Percentiles rank a stretch among this genome's conserved stretches.
Evolutionary conservation across 352 stramenopile species (phyloP).

Genomic region (Phytophthora hybrid): DNA sequence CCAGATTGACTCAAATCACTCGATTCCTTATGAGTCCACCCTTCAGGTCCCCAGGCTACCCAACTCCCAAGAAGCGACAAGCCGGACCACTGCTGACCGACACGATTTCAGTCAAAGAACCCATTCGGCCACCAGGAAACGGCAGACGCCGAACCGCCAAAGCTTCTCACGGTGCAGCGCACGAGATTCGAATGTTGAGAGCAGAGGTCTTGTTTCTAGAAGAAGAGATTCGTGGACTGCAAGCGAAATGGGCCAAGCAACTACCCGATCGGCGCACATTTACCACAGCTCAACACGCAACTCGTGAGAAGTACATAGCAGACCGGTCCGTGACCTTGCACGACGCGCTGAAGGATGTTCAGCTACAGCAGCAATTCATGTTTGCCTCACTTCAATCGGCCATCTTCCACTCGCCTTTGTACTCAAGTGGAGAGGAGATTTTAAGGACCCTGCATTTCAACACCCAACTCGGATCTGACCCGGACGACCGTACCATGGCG

Average conservation of each 20-base stretch:
- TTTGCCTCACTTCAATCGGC: slow-evolving; percentile 27
- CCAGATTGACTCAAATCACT: not conserved
- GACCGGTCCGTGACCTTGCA: slow-evolving; percentile 2
- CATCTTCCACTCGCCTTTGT: slow-evolving; percentile 22
- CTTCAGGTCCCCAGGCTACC: not conserved
- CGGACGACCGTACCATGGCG: not conserved
- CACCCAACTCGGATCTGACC: slow-evolving; percentile 11
- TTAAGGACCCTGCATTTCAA: slow-evolving; percentile 24
- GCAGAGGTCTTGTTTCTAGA: slow-evolving; percentile 25
- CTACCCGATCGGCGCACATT: slow-evolving; percentile 17
- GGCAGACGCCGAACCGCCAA: not conserved
- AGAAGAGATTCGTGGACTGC: slow-evolving; percentile 15
- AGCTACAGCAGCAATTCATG: slow-evolving; percentile 32
- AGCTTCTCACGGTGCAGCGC: not conserved
- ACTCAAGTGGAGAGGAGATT: slow-evolving; percentile 17
- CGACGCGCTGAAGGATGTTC: slow-evolving; percentile 14
- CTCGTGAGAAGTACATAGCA: slow-evolving; percentile 19
- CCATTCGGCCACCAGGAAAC: not conserved
- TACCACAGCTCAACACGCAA: slow-evolving; percentile 12
- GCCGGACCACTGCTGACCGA: not conserved
- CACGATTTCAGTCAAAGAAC: not conserved
- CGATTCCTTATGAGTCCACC: not conserved
- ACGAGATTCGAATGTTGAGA: slow-evolving; percentile 30
- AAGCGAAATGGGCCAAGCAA: slow-evolving; percentile 13
- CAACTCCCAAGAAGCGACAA: not conserved